Evolutionary conservation across 2,329 filamentous ascomycete genomes (phyloP), one percentile per base, ranked within the genome.

Genomic region (Triangularia setosa): DNA sequence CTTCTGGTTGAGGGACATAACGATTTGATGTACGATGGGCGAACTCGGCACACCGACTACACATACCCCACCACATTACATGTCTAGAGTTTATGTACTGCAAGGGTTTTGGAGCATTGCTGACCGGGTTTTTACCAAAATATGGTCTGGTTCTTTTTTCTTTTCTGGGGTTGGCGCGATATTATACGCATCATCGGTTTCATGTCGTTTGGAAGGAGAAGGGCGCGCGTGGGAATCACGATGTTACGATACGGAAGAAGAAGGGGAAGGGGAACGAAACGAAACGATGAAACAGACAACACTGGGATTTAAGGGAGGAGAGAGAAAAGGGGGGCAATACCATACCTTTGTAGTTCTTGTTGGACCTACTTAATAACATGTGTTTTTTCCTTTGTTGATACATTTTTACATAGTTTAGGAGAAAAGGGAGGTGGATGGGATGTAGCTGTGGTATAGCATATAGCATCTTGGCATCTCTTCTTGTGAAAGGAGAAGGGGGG

Each of bases 241-340:
- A 63, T 63, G 61, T 58, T 63, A 63, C 35, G 54, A 63, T 55
- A 28, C 16, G 56, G 7, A 40, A 40, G 35, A 35, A 48, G 40
- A 21, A 14, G 40, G 11, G 21, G 9, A 21, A 21, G 40, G n/a
- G n/a, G 40, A 21, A 9, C 54, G 44, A 33, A 33, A 58, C 54
- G 61, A 63, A 25, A 63, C 56, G 60, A 62, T 25, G 35, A 58
- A 63, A 58, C 28, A 52, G 30, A 25, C 33, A 54, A 61, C 27
- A 18, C 27, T 27, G 27, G 23, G 40, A 53, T 60, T 54, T 59
- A 44, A 48, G 23, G 35, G 33, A 18, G 14, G 33, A 23, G n/a
- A n/a, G 4, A 48, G 40, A 48, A 14, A 9, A 21, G 8, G 57
- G 57, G 35, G 33, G 30, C 33, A 48, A 48, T 14, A 55, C 52